Conservation (phyloP, 75 land plant species). For the Cryptomeria japonica region DNA sequence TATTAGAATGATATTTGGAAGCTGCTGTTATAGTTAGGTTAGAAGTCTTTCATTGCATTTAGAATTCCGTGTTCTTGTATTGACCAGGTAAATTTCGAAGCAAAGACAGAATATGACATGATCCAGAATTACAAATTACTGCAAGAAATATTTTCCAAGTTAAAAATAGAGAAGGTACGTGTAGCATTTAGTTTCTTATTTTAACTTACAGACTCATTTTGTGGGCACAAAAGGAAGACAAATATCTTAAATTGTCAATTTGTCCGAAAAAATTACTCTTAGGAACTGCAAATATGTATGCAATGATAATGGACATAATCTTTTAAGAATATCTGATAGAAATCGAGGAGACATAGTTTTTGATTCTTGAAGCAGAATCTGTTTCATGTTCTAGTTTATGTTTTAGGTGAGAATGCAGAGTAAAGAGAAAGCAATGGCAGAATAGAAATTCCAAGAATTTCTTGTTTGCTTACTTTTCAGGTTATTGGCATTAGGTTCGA, state of each 20-base stretch:
- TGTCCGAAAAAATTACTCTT: neutral
- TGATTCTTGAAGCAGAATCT: neutral
- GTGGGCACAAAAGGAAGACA: neutral
- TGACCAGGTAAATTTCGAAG: slow-evolving; percentile 78
- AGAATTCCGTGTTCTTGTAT: neutral
- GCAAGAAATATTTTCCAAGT: slow-evolving; percentile 85
- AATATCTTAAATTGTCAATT: neutral
- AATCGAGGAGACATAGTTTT: neutral
- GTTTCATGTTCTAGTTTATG: neutral
- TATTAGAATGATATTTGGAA: neutral
- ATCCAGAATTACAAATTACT: slow-evolving; percentile 90
- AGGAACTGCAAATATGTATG: neutral
- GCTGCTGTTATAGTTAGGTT: neutral
- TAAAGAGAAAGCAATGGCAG: neutral
- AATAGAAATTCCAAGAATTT: neutral
- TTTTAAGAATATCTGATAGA: neutral
- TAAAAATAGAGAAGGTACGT: slow-evolving; percentile 73
- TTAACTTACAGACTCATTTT: neutral
- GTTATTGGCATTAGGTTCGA: neutral
- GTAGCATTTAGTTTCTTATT: neutral
- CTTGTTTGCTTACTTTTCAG: neutral
- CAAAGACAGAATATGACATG: slow-evolving; percentile 87
- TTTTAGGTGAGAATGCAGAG: neutral
- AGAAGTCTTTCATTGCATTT: neutral
- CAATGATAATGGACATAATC: neutral